Base-by-base conservation (phyloP, 78 protist genomes). In the Ministeria vibrans region DNA sequence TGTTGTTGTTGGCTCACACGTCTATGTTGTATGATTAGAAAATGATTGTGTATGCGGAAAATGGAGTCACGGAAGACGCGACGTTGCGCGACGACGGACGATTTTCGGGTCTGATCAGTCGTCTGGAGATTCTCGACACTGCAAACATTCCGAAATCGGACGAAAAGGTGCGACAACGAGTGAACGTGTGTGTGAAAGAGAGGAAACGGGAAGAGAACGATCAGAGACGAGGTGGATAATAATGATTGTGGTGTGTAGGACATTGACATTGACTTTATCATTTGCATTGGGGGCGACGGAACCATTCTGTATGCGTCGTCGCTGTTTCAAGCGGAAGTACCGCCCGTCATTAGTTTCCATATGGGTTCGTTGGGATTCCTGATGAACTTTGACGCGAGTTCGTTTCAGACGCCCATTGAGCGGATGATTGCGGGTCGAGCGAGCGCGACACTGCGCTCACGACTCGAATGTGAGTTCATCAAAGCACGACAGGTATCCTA, bases 221-320 rank as follows among this genome's bases (percentile, higher is more conserved):
- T n/a, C n/a, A n/a, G n/a, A n/a, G n/a, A n/a, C n/a, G n/a, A n/a
- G 28, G 41, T 66, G 23, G 3, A 20, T 7, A 42, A 66, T 32
- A 30, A 62, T 62, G 69, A 62, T 15, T 62, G 11, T 62, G 34
- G 69, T 5, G 41, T 32, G 43, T 36, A 7, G 20, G 9, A 7
- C 39, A 18, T 2, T 4, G 25, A 66, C 41, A 83, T 92, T 0
- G 98, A 95, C 77, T 74, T 95, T 11, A 78, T 93, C n/a, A 66
- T 95, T 0, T 55, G 82, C 20, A 45, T 93, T 59, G 98, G 98
- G 45, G 98, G 97, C 32, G 98, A 95, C 75, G 96, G 96, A 13
- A 94, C 97, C 4, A 62, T 94, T 1, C 72, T 95, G n/a, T 88
- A 93, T 74, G 49, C 22, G 23, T 2, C 69, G 22, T 41, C 69